Conservation (phyloP, 2,329 filamentous ascomycete species). For the Monosporascus sp. region DNA sequence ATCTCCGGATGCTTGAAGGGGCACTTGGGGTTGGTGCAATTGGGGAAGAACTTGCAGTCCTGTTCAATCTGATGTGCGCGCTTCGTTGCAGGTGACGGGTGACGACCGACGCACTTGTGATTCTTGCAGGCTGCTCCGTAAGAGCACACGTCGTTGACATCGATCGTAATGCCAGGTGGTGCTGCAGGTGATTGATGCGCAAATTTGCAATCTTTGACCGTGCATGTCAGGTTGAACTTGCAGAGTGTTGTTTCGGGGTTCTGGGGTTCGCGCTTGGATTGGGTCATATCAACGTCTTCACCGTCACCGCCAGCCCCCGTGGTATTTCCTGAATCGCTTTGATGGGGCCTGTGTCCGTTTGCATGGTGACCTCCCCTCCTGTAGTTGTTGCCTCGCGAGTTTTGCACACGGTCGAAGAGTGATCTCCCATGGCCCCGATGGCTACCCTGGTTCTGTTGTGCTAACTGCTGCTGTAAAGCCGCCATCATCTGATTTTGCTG, state of each 20-base stretch:
- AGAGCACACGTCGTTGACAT: slow-evolving; percentile 72
- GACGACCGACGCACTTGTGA: slow-evolving; percentile 83
- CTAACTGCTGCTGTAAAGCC: slow-evolving; percentile 60
- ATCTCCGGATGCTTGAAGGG: slow-evolving; percentile 84
- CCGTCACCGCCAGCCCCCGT: slow-evolving; percentile 34
- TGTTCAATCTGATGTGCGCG: slow-evolving; percentile 73
- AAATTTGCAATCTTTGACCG: slow-evolving; percentile 84
- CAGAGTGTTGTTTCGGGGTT: slow-evolving; percentile 68
- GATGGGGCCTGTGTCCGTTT: slow-evolving; percentile 29
- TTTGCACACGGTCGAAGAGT: slow-evolving; percentile 70
- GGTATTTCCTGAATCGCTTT: slow-evolving; percentile 27
- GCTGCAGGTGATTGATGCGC: slow-evolving; percentile 93
- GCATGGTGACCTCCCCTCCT: slow-evolving; percentile 41
- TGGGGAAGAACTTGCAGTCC: slow-evolving; percentile 86
- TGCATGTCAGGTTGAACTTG: slow-evolving; percentile 84
- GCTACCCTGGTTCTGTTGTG: slow-evolving; percentile 45
- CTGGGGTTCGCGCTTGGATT: slow-evolving; percentile 45
- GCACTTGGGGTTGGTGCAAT: slow-evolving; percentile 83
- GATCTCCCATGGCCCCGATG: slow-evolving; percentile 47
- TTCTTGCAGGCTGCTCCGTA: slow-evolving; percentile 95
- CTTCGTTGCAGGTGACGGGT: slow-evolving; percentile 84
- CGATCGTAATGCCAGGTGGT: slow-evolving; percentile 68
- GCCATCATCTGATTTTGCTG: slow-evolving; percentile 85
- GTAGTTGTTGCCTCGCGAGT: slow-evolving; percentile 39
- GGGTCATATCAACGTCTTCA: slow-evolving; percentile 60